These are phyloP conservation scores for Arachnomyces sp. DNA, from an alignment of 2,329 filamentous ascomycete species.

Conservation along the genomic window DNA sequence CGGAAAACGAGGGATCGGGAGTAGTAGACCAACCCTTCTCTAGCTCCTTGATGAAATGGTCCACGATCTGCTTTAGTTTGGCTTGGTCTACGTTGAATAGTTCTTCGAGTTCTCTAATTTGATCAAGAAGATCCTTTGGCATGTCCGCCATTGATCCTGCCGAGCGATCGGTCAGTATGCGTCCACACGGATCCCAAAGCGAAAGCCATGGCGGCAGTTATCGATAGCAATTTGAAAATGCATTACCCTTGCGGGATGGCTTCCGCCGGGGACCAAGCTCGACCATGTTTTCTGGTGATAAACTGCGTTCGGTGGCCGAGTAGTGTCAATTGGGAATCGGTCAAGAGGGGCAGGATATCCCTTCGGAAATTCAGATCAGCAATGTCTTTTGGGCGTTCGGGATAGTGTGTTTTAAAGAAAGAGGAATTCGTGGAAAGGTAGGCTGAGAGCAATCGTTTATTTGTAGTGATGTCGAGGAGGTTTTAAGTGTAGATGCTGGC, in stretches of 20 bases:
- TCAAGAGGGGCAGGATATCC: too few relatives aligned
- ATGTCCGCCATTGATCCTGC: constrained; percentile 84
- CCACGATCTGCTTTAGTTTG: constrained; percentile 82
- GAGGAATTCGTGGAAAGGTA: too few relatives aligned
- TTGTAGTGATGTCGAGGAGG: too few relatives aligned
- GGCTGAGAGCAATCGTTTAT: too few relatives aligned
- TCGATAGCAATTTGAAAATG: constrained; percentile 8
- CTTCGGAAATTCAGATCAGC: too few relatives aligned
- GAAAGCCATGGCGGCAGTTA: constrained; percentile 3
- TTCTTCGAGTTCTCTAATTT: constrained; percentile 78
- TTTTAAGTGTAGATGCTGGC: too few relatives aligned
- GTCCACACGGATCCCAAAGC: not conserved
- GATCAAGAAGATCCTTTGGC: constrained; percentile 69
- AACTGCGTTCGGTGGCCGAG: not conserved
- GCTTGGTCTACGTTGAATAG: constrained; percentile 67
- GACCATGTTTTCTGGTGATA: constrained; percentile 46
- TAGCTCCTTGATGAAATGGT: constrained; percentile 83
- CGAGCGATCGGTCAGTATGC: constrained; percentile 1
- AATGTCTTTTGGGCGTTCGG: too few relatives aligned
- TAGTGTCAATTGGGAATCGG: too few relatives aligned
- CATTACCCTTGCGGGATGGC: constrained; percentile 66
- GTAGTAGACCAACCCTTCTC: constrained; percentile 58
- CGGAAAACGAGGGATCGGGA: not conserved
- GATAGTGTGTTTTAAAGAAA: too few relatives aligned
- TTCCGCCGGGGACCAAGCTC: constrained; percentile 55